Base-by-base conservation (phyloP, 306 rosid species). In the Senna siamea region DNA sequence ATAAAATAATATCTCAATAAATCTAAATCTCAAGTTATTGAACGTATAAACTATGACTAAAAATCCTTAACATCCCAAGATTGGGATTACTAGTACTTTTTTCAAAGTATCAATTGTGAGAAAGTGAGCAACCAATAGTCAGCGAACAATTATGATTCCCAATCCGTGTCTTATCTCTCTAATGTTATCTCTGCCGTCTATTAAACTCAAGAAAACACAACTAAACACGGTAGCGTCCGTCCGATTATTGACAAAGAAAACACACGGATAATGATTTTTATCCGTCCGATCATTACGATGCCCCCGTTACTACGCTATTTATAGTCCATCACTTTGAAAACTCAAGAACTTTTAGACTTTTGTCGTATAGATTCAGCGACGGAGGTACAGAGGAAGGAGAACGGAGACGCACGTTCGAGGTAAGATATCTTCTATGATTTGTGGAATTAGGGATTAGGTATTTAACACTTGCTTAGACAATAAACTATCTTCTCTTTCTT, bases 191-290 rank as follows among this genome's bases (percentile, higher is more conserved):
- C 3, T 2, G 2, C 87, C 90, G 86, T 75, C 26, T 14, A 73
- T 37, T 78, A 0, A 8, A 30, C 7, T 0, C 1, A 66, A 82
- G 87, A 86, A 88, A 88, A 76, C 93, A 88, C 93, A 86, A 28
- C 14, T 19, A 8, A 32, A 13, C 12, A 7, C 50, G 4, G 30
- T 18, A 14, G 7, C 0, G 0, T 2, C 89, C 93, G 89, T 84
- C n/a, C 17, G 83, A 82, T 88, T 8, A 1, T 0, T 2, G n/a
- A n/a, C 17, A 5, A 66, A 80, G 76, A 80, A 88, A 88, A 75
- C 93, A 84, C 93, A 80, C 72, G 84, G 81, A 80, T 52, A 43
- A 5, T 28, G 5, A 61, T 72, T 86, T 57, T 4, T 56, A 56
- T 11, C 87, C 93, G 85, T 86, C 38, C 52, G 87, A 74, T 83